Evolutionary conservation across 1,284 basidiomycete genomes (phyloP), one percentile per base, ranked within the genome.

Genomic region (Coriolopsis trogii): DNA sequence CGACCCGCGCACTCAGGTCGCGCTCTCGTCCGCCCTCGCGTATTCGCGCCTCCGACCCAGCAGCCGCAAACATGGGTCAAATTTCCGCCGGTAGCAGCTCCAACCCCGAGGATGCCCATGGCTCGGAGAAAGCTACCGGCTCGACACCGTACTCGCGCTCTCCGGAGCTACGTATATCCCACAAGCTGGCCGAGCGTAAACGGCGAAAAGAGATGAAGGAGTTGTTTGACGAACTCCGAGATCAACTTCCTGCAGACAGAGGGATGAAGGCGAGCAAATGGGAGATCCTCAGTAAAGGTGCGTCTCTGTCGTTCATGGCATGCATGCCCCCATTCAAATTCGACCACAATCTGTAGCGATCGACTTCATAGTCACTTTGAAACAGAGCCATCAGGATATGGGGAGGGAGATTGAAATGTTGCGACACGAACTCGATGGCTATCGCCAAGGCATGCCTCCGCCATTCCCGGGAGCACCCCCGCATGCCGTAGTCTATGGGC

Each of bases 151-250:
- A 97, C 71, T 95, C 94, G 47, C 88, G 95, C 53, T 94, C 91
- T 0, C 95, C 95, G 3, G 95, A 98, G 69, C 77, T 98, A 37
- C 84, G 94, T 46, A 84, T 97, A 37, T 94, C 91, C 12, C 95
- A 98, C 73, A 97, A 97, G 68, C 81, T 97, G 18, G 95, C 95
- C 2, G 95, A 98, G 73, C 77, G 95, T 55, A 97, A 98, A 71
- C 77, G 95, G 60, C 80, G 95, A 68, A 96, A 95, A 74, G 95
- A 98, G 72, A 98, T 98, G 95, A 95, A 95, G 67, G 94, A 97
- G 55, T 70, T 98, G 41, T 98, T 97, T 66, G 95, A 98, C 63
- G 95, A 98, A 70, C 74, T 98, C 53, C 81, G 92, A 50, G 94
- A 95, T 69, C 85, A 91, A 60, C 75, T 98, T 28, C 95, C 95